Evolutionary conservation across 345 rosid genomes (phyloP).

Genomic region (Hypericum androsaemum): DNA sequence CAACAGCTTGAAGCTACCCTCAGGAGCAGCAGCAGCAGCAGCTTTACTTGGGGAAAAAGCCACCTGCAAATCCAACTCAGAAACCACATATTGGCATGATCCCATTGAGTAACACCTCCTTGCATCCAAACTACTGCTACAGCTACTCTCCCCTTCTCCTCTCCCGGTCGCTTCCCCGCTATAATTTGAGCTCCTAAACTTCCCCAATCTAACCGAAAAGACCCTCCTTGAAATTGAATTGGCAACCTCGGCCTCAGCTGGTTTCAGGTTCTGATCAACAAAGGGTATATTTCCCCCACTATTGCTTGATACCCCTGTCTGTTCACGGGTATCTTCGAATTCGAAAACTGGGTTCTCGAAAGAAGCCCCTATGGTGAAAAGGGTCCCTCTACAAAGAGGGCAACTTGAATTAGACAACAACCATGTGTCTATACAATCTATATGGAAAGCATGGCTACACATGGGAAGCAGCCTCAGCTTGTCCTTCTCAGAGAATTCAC

Average conservation of each 20-base stretch:
- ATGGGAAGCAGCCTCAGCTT: slow-evolving; percentile 70
- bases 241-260: slow-evolving; percentile 39
- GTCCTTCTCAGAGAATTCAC: slow-evolving; percentile 61
- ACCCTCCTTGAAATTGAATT: slow-evolving; percentile 64
- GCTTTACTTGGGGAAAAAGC: slow-evolving; percentile 33
- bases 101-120: slow-evolving; percentile 44
- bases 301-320: slow-evolving; percentile 26
- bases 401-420: slow-evolving; percentile 82
- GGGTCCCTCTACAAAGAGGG: slow-evolving; percentile 80
- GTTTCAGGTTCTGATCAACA: slow-evolving; percentile 31
- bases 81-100: slow-evolving; percentile 51
- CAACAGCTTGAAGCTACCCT: slow-evolving; percentile 5
- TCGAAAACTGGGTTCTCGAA: slow-evolving; percentile 49
- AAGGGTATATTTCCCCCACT: slow-evolving; percentile 24
- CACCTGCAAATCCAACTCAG: slow-evolving; percentile 57
- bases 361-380: slow-evolving; percentile 40
- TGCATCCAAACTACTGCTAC: slow-evolving; percentile 54
- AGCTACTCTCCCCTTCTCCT: slow-evolving; percentile 43
- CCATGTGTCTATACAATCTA: slow-evolving; percentile 90
- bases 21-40: background rate
- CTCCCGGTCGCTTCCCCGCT: slow-evolving; percentile 19
- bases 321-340: slow-evolving; percentile 44
- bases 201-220: slow-evolving; percentile 77
- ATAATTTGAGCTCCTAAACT: slow-evolving; percentile 41
- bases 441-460: slow-evolving; percentile 87